phyloP scores from a whole-genome alignment of 768 basidiomycete genomes.

The Phallus indusiatus region DNA sequence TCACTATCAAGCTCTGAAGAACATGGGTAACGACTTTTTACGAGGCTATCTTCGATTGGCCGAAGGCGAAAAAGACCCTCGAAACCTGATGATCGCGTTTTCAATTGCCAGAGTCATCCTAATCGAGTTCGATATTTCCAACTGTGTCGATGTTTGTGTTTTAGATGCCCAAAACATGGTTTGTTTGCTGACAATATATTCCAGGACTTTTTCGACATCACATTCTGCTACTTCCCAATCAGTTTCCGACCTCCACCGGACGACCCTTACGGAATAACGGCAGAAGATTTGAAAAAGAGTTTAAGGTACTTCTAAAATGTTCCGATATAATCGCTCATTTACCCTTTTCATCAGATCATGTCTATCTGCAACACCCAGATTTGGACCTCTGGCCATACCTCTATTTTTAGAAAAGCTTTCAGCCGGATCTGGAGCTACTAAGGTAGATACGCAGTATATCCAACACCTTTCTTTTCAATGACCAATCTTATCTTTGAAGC shows the following conservation, averaged over 20 bases:
- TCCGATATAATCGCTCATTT: not conserved
- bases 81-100: slow-evolving; percentile 87
- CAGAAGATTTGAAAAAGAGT: slow-evolving; percentile 70
- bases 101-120: slow-evolving; percentile 78
- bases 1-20: slow-evolving; percentile 47
- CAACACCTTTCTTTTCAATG: not conserved
- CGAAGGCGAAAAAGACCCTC: slow-evolving; percentile 95
- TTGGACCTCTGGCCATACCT: slow-evolving; percentile 77
- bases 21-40: slow-evolving; percentile 64
- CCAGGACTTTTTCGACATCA: slow-evolving; percentile 87
- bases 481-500: slow-evolving; percentile 34
- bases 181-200: not conserved
- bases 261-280: slow-evolving; percentile 86
- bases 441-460: slow-evolving; percentile 37
- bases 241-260: slow-evolving; percentile 90
- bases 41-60: slow-evolving; percentile 68
- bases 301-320: slow-evolving; percentile 40
- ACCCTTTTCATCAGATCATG: slow-evolving; percentile 41
- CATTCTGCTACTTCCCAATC: slow-evolving; percentile 98
- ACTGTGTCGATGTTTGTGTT: slow-evolving; percentile 61
- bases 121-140: slow-evolving; percentile 75
- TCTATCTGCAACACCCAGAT: slow-evolving; percentile 67
- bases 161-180: not conserved
- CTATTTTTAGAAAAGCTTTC: slow-evolving; percentile 88
- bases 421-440: slow-evolving; percentile 70